phyloP scores from a whole-genome alignment of 2,329 filamentous ascomycete species.

The Fusarium brevicatenulatum region DNA sequence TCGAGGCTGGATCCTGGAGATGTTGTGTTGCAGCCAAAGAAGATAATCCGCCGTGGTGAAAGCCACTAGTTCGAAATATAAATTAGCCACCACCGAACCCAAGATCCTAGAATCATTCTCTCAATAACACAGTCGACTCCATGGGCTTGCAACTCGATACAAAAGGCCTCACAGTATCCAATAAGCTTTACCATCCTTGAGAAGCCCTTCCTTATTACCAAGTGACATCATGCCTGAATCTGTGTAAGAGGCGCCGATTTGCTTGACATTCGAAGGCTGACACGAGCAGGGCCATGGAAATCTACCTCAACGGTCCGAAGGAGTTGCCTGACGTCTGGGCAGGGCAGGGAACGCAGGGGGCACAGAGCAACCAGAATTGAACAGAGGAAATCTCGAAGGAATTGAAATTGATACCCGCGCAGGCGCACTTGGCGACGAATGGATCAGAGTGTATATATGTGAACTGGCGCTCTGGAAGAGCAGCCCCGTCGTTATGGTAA shows the following conservation, averaged over 20 bases:
- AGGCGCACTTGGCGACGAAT: constrained; percentile 18
- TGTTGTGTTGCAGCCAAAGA: constrained; percentile 11
- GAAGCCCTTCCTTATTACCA: neutral
- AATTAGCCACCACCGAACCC: constrained; percentile 1
- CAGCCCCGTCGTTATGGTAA: constrained; percentile 4
- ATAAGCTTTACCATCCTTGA: neutral
- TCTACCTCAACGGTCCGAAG: neutral
- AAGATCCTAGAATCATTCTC: neutral
- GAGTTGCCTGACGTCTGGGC: constrained; percentile 29
- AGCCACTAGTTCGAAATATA: constrained; percentile 24
- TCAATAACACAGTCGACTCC: neutral
- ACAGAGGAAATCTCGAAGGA: neutral
- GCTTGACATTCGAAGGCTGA: constrained; percentile 4
- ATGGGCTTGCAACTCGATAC: neutral
- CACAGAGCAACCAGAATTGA: neutral
- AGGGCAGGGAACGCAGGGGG: constrained; percentile 10
- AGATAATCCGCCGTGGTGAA: constrained; percentile 4
- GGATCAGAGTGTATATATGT: constrained; percentile 20
- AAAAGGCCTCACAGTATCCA: neutral
- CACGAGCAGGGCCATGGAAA: neutral
- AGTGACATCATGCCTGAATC: constrained; percentile 23
- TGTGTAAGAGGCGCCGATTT: neutral
- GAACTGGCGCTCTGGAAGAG: neutral
- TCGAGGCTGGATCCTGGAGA: constrained; percentile 15
- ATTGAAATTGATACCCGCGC: constrained; percentile 33